A percentile compares a stretch with the other conserved stretches of the same genome.
Conservation (phyloP, 1,284 basidiomycete species). For the Ceratobasidium sp. region DNA sequence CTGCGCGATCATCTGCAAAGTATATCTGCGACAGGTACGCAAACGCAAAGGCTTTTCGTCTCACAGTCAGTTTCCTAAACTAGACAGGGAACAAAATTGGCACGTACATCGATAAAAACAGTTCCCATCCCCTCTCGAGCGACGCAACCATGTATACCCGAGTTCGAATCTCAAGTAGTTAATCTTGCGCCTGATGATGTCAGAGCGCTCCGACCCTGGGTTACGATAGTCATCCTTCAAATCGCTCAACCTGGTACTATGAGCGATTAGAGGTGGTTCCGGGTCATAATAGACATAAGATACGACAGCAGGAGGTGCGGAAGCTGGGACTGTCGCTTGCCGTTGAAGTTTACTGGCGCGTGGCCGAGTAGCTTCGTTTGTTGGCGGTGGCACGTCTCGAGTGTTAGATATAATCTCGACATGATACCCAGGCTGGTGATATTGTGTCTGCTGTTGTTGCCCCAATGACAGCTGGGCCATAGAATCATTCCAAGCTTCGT, state of each 20-base stretch:
- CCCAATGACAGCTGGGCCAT: background rate
- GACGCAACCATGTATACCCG: conserved; percentile 36
- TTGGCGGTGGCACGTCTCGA: background rate
- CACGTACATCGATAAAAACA: conserved; percentile 43
- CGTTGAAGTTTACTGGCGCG: conserved; percentile 22
- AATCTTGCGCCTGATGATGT: conserved; percentile 43
- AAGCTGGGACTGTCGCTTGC: conserved; percentile 21
- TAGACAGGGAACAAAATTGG: background rate
- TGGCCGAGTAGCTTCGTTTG: conserved; percentile 19
- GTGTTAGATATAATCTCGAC: conserved; percentile 15
- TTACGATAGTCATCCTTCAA: conserved; percentile 42
- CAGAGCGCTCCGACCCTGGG: conserved; percentile 29
- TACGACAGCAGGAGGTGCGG: conserved; percentile 3
- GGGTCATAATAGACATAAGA: conserved; percentile 32
- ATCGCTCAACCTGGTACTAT: conserved; percentile 9
- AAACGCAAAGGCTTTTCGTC: conserved; percentile 36
- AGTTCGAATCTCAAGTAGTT: conserved; percentile 43
- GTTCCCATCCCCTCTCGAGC: conserved; percentile 42
- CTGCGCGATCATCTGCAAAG: conserved; percentile 21
- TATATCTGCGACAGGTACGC: conserved; percentile 23
- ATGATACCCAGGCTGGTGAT: conserved; percentile 20
- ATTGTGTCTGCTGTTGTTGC: background rate
- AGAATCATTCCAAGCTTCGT: conserved; percentile 8
- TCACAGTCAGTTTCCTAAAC: background rate
- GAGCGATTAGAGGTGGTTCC: conserved; percentile 28